Conservation (phyloP, 768 basidiomycete genomes). For the Phanerochaete sordida region DNA sequence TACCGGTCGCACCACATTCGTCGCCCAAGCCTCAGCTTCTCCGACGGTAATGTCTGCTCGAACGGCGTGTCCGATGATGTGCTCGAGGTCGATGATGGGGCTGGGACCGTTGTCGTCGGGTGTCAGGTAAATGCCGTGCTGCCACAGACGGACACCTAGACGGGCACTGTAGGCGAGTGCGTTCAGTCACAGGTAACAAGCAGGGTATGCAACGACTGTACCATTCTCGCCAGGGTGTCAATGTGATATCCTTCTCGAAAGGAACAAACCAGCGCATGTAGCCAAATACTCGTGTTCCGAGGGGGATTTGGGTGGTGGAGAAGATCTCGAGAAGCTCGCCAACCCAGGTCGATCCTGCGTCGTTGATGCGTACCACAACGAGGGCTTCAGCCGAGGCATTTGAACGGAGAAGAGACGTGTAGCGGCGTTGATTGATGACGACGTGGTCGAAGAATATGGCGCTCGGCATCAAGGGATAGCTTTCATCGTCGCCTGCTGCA, state of each 20-base stretch:
- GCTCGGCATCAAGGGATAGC: not conserved
- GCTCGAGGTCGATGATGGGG: not conserved
- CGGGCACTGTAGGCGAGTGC: too few species aligned
- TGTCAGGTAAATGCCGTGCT: not conserved
- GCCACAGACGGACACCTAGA: too few species aligned
- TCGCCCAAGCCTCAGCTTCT: not conserved
- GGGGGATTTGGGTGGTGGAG: not conserved
- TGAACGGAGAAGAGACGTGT: not conserved
- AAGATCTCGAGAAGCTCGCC: not conserved
- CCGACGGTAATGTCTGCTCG: not conserved
- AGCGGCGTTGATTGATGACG: not conserved
- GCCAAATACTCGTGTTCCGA: not conserved
- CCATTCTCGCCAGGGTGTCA: not conserved
- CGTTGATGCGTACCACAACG: not conserved
- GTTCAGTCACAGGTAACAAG: too few species aligned
- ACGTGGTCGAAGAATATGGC: slow-evolving; percentile 1
- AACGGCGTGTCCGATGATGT: not conserved
- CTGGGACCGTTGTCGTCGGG: not conserved
- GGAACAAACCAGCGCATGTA: not conserved
- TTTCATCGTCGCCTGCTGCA: not conserved
- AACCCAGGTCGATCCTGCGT: not conserved
- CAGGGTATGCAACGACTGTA: not conserved
- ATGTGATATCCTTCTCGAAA: not conserved
- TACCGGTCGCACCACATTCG: not conserved
- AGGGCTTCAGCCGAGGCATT: not conserved